Evolutionary conservation across 495 filamentous ascomycete genomes (phyloP), one percentile per base, ranked within the genome.

Genomic region (Talaromyces nanjingensis): DNA sequence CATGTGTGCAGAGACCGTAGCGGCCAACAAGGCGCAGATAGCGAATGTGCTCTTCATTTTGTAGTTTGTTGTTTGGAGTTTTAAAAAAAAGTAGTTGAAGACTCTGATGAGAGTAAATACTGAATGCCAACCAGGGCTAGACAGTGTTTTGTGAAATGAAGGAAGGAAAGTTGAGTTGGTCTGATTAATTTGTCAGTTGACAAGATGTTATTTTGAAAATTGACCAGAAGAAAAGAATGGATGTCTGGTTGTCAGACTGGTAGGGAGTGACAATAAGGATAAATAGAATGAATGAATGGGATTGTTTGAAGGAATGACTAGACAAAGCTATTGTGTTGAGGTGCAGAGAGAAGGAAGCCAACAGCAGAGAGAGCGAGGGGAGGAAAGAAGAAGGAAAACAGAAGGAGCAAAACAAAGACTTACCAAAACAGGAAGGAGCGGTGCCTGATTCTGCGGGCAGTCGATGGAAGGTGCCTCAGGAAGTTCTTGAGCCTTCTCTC

Each of bases 1-100:
- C 69, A 81, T 76, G 67, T 81, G 78, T 20, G 73, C 78, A 39
- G 75, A 74, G 57, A 71, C 76, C 37, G 69, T 71, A 45, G 72
- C 68, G 53, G 75, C 76, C 76, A 81, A 22, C 9, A 79, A 65
- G 56, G 72, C 71, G 12, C 60, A 70, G 20, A 73, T 18, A 33
- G 78, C 55, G 6, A 73, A 56, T 49, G 72, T 55, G 52, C 67
- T 69, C 74, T 79, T 79, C 78, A 81, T 81, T 42, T 63, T 76
- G 77, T 60, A 29, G 4, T 24, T 22, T 47, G 12, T 7, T 33
- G 8, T 18, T 24, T 6, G 53, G 11, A 29, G 22, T 24, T 6
- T 24, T 8, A 29, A n/a, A 5, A 60, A 60, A 14, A 16, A 6
- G 49, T 22, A 54, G 14, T 29, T 24, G 16, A 29, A 24, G 39